Percentiles rank a stretch among this genome's conserved stretches.
These are phyloP conservation scores for Pseudonitzschia multiseries DNA, from an alignment of 108 stramenopile genomes.

Conservation along the genomic window DNA sequence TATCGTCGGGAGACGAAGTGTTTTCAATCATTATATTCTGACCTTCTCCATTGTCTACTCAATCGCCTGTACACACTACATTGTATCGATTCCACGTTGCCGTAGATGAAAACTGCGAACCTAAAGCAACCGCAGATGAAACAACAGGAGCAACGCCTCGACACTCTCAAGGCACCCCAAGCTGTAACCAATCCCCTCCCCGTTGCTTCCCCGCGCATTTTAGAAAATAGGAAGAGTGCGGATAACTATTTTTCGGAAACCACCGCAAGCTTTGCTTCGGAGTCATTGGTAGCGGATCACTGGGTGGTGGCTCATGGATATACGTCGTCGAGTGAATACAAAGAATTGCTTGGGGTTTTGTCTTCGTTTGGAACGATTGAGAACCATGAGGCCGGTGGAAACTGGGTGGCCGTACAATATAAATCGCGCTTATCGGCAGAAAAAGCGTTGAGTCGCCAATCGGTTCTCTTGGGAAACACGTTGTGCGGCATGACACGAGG, in stretches of 20 bases:
- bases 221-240: background rate
- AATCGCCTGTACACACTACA: no score
- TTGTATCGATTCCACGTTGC: background rate
- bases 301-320: conserved; percentile 15
- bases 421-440: conserved; percentile 24
- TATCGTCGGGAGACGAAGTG: no score
- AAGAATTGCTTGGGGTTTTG: background rate
- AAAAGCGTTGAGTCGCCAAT: conserved; percentile 26
- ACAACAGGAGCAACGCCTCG: background rate
- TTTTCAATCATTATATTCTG: no score
- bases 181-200: background rate
- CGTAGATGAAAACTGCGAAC: background rate
- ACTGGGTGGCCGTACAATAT: conserved; percentile 30
- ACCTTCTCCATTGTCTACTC: background rate
- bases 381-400: background rate
- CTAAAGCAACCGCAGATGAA: background rate
- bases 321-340: conserved; percentile 3
- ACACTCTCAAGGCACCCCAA: background rate
- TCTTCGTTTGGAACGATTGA: conserved; percentile 24
- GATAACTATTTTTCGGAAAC: background rate
- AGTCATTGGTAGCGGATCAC: conserved; percentile 15
- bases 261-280: background rate
- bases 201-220: conserved; percentile 6
- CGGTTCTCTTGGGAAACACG: conserved; percentile 4
- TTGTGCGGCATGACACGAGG: conserved; percentile 12